Evolutionary conservation across 768 basidiomycete species (phyloP).

Genomic region (Clitopilus hobsonii): DNA sequence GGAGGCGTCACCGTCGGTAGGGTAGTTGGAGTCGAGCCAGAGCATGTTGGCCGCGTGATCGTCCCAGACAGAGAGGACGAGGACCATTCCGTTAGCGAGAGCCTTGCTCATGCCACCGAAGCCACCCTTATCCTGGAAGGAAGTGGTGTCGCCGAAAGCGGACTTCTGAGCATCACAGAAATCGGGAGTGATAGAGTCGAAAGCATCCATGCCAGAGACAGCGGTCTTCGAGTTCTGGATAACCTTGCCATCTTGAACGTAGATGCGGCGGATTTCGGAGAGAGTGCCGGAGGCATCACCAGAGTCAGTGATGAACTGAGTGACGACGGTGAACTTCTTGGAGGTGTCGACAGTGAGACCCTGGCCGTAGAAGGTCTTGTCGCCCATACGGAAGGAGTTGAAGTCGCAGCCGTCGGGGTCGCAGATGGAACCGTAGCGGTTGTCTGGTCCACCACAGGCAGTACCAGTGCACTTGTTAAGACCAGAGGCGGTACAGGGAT

Average conservation of each 20-base stretch:
- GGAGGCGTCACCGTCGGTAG: conserved; percentile 25
- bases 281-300: conserved; percentile 41
- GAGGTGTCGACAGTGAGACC: conserved; percentile 46
- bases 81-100: conserved; percentile 38
- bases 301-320: conserved; percentile 49
- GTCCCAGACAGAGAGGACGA: conserved; percentile 50
- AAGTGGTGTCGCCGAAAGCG: conserved; percentile 41
- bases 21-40: conserved; percentile 54
- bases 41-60: conserved; percentile 52
- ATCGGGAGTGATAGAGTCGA: conserved; percentile 43
- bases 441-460: conserved; percentile 30
- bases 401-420: conserved; percentile 58
- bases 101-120: conserved; percentile 28
- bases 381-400: conserved; percentile 57
- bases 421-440: conserved; percentile 40
- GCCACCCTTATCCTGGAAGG: conserved; percentile 40
- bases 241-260: conserved; percentile 49
- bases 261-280: conserved; percentile 48
- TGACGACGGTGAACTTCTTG: conserved; percentile 50
- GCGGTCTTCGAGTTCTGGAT: conserved; percentile 45
- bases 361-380: conserved; percentile 39
- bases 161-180: conserved; percentile 47
- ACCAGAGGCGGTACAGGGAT: conserved; percentile 38
- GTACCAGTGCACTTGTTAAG: conserved; percentile 38
- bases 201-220: conserved; percentile 35